These are phyloP conservation scores for Zygoascus ofunaensis DNA, from an alignment of 805 yeast genomes.

Conservation along the genomic window DNA sequence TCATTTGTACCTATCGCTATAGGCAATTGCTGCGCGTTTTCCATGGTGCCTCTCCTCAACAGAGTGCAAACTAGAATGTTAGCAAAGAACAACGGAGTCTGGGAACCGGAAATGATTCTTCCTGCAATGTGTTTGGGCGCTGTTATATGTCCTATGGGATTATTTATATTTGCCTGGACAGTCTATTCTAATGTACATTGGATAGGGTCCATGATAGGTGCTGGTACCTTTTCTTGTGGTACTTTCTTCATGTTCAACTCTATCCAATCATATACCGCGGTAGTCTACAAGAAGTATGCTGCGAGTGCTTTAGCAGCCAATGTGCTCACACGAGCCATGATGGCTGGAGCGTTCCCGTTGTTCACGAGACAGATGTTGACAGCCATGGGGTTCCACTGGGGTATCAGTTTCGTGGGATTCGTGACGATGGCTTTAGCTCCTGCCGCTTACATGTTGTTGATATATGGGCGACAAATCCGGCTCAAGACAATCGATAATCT, in stretches of 20 bases:
- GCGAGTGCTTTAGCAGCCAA: slow-evolving; percentile 91
- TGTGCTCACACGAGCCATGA: slow-evolving; percentile 62
- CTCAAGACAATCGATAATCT: slow-evolving; percentile 12
- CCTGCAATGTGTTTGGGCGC: slow-evolving; percentile 44
- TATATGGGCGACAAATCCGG: slow-evolving; percentile 36
- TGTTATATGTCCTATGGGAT: slow-evolving; percentile 36
- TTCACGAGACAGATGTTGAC: slow-evolving; percentile 79
- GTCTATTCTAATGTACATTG: slow-evolving; percentile 38
- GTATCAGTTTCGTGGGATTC: slow-evolving; percentile 47
- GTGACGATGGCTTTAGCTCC: slow-evolving; percentile 41
- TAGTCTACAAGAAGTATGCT: slow-evolving; percentile 40
- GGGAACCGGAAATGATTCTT: slow-evolving; percentile 42
- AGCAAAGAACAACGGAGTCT: slow-evolving; percentile 32
- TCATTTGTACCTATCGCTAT: slow-evolving; percentile 56
- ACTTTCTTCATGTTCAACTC: slow-evolving; percentile 33
- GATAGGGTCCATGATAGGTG: slow-evolving; percentile 52
- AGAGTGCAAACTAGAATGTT: slow-evolving; percentile 33
- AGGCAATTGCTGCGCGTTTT: slow-evolving; percentile 50
- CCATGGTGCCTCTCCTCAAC: slow-evolving; percentile 8
- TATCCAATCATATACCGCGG: slow-evolving; percentile 17
- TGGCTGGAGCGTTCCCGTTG: slow-evolving; percentile 75
- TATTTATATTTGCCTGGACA: slow-evolving; percentile 47
- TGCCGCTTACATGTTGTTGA: slow-evolving; percentile 35
- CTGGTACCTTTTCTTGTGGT: slow-evolving; percentile 37
- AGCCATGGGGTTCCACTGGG: slow-evolving; percentile 70